Evolutionary conservation across 345 rosid genomes (phyloP), one percentile per base, ranked within the genome.

Genomic region (Lumnitzera racemosa): DNA sequence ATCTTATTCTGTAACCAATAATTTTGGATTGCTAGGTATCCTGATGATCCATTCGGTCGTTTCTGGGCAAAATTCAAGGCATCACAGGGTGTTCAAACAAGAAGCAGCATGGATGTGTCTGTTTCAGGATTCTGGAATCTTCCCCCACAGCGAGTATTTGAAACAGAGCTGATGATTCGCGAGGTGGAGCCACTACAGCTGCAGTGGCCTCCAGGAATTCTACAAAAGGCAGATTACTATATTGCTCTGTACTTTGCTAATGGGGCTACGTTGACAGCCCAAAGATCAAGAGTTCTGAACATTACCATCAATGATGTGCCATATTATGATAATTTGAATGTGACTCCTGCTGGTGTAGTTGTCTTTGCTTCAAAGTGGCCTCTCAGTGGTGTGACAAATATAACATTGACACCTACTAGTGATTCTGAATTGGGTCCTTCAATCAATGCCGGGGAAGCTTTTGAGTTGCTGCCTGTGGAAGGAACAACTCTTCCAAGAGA

Each of bases 121-220:
- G 79, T 86, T 72, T 78, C 87, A 24, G 90, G 96, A 65, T 83
- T 94, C 67, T 94, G 99, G 99, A 94, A 94, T 70, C 79, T 77
- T 3, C 99, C 99, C 6, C 95, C 97, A 31, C 51, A 66, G 17
- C 88, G 79, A 78, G 79, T 88, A 61, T 94, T 90, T 60, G 84
- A 94, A 61, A 76, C 81, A 0, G 95, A 75, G 62, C 53, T 94
- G 68, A 74, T 79, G 57, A 65, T 76, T 48, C 55, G 56, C 4
- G 71, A 58, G 46, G 59, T 64, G 47, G 75, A 74, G 54, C 67
- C 76, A 17, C 48, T 84, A 78, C 85, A 83, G 72, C 73, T 94
- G 61, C 78, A 56, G 13, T 94, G 99, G 96, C 97, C 96, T 0
- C 78, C 72, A 15, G 76, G 61, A 56, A 61, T 77, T 0, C 86